Conservation (phyloP, 2,329 filamentous ascomycete genomes). For the Aspergillus brasiliensis region DNA sequence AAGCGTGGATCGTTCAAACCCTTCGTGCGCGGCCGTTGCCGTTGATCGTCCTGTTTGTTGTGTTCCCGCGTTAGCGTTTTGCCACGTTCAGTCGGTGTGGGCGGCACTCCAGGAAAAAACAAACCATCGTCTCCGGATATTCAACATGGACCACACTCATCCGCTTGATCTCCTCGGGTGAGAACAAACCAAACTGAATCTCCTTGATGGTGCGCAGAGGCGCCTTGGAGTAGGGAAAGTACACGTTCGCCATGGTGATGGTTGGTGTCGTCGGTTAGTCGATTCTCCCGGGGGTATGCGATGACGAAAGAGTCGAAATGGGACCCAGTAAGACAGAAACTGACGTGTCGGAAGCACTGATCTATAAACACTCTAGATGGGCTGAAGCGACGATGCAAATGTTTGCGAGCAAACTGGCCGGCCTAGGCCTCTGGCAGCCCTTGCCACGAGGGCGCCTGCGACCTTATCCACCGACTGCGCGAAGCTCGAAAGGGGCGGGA, state of each 20-base stretch:
- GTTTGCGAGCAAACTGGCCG: constrained; percentile 42
- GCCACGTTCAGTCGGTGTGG: constrained; percentile 4
- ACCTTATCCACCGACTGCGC: constrained; percentile 42
- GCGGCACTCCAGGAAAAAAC: constrained; percentile 26
- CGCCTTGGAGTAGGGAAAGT: constrained; percentile 88
- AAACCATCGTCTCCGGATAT: constrained; percentile 95
- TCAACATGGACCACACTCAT: constrained; percentile 96
- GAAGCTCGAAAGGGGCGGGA: constrained; percentile 33
- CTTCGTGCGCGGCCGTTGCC: constrained; percentile 83
- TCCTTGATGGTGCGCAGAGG: constrained; percentile 97
- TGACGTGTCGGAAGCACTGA: constrained; percentile 6
- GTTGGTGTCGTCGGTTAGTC: constrained; percentile 23
- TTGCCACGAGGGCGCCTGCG: constrained; percentile 52
- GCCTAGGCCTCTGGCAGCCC: constrained; percentile 50
- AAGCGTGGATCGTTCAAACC: constrained; percentile 95
- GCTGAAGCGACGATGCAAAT: constrained; percentile 34
- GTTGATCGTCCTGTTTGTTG: constrained; percentile 71
- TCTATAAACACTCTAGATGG: constrained; percentile 14
- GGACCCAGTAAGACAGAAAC: constrained; percentile 13
- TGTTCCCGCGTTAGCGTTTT: constrained; percentile 23
- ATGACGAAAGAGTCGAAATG: constrained; percentile 13
- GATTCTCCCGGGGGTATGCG: neutral
- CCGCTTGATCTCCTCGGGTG: constrained; percentile 97
- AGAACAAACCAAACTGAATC: constrained; percentile 97
- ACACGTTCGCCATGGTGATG: constrained; percentile 83